Base-by-base conservation (phyloP, 371 early-diverging fungal species). In the Mycotypha africana region DNA sequence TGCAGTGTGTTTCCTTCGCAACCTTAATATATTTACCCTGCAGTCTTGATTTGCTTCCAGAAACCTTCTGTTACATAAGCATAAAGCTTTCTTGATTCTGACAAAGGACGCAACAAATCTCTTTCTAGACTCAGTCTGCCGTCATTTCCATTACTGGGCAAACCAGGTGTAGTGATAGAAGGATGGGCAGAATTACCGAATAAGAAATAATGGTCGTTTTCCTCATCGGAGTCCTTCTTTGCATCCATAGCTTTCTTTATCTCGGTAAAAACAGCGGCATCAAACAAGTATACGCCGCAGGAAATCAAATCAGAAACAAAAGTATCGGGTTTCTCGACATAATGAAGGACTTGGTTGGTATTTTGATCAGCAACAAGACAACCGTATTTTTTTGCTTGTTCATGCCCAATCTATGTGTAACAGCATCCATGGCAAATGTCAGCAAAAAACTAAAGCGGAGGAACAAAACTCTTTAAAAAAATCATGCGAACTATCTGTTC, bases 261-360 rank as follows among this genome's bases (percentile, higher is more conserved):
- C 44, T 85, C 86, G 47, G 67, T 74, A 68, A 97, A 95, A 35
- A 97, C 85, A 38, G 86, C 78, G 38, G 68, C 67, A 59, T 86
- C 84, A 68, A 97, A 95, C 43, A 95, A 67, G 56, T 92, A 95
- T 16, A 95, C 86, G 56, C 96, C 98, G 45, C 95, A 93, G 17
- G 91, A 91, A 56, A 93, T 93, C 59, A 92, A 59, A 65, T 97
- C 89, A 38, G 92, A 91, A 51, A 97, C 80, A 58, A 92, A 94
- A 0, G 92, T 78, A 60, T 95, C 92, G 8, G 97, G 98, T 71
- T 97, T 97, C 63, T 97, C 97, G 21, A 95, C 96, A 64, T 95
- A 97, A 67, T 97, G 98, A 49, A 91, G 73, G 0, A 95, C 95
- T 62, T 92, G 84, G 38, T 82, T 68, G 11, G 88, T 91, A 24